Conservation (phyloP, 1,284 basidiomycete genomes). For the Trichosporon coremiiforme region DNA sequence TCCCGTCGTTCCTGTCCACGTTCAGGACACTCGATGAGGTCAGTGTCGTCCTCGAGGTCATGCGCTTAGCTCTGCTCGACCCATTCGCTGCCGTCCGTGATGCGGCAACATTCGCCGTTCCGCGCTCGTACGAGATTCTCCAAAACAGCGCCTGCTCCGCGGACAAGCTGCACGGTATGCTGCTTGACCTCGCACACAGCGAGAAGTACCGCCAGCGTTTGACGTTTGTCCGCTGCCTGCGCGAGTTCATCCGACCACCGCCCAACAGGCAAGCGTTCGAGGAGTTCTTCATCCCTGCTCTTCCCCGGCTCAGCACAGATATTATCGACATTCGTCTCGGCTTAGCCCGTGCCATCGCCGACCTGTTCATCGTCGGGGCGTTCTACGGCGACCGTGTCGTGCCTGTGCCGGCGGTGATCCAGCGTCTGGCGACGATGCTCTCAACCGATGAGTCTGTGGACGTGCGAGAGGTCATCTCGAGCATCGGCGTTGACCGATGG, state of each 20-base stretch:
- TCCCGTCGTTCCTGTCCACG: slow-evolving; percentile 61
- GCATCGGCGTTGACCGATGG: slow-evolving; percentile 39
- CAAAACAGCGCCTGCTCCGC: slow-evolving; percentile 55
- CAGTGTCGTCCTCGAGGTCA: slow-evolving; percentile 58
- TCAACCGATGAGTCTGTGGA: slow-evolving; percentile 46
- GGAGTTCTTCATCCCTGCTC: slow-evolving; percentile 64
- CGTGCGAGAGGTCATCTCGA: slow-evolving; percentile 42
- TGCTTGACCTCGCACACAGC: slow-evolving; percentile 64
- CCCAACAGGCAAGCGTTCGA: slow-evolving; percentile 59
- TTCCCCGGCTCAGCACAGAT: slow-evolving; percentile 68
- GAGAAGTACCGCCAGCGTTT: slow-evolving; percentile 69
- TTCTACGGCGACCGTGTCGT: slow-evolving; percentile 42
- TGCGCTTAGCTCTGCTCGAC: slow-evolving; percentile 73
- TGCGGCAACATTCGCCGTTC: slow-evolving; percentile 65
- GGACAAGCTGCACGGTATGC: slow-evolving; percentile 59
- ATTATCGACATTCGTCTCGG: slow-evolving; percentile 85
- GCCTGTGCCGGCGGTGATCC: slow-evolving; percentile 38
- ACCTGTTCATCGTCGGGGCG: slow-evolving; percentile 48
- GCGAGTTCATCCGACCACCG: slow-evolving; percentile 63
- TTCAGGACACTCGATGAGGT: slow-evolving; percentile 42
- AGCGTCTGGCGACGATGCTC: slow-evolving; percentile 36
- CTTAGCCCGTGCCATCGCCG: slow-evolving; percentile 62
- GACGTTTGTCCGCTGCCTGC: slow-evolving; percentile 76
- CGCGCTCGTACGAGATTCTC: slow-evolving; percentile 62
- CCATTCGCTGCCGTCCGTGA: slow-evolving; percentile 80